Evolutionary conservation across 2,329 filamentous ascomycete genomes (phyloP).

Genomic region (Xylaria polymorpha): DNA sequence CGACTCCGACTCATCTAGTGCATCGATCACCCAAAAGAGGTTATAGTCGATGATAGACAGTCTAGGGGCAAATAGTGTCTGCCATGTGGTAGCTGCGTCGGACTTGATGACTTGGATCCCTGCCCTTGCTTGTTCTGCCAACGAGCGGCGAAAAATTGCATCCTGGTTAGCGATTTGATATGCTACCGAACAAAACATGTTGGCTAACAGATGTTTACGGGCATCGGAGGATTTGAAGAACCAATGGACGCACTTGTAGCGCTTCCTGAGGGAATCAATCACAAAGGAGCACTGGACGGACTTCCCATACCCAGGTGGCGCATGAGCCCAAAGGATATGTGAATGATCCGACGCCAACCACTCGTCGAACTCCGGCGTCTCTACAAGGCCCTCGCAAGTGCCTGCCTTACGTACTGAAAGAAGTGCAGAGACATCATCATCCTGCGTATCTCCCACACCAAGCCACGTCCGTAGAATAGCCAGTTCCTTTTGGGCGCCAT

Average conservation of each 20-base stretch:
- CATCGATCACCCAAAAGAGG: slow-evolving; percentile 3
- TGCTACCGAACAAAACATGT: neutral
- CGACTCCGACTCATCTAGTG: slow-evolving; percentile 5
- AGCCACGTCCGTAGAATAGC: neutral
- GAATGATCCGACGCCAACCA: neutral
- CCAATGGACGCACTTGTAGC: slow-evolving; percentile 2
- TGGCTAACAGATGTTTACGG: neutral
- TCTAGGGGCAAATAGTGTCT: neutral
- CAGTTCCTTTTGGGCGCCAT: neutral
- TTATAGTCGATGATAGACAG: neutral
- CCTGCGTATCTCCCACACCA: neutral
- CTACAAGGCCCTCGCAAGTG: neutral
- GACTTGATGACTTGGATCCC: neutral
- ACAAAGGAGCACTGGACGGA: slow-evolving; percentile 3
- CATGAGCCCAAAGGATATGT: slow-evolving; percentile 4
- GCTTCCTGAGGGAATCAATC: neutral
- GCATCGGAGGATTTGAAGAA: neutral
- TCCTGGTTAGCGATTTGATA: neutral
- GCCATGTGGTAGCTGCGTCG: neutral
- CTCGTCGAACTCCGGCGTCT: neutral
- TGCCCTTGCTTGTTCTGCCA: neutral
- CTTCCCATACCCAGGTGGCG: neutral
- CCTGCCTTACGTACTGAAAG: neutral
- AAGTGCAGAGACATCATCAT: neutral
- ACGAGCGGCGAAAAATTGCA: neutral